Percentiles rank a stretch among this genome's conserved stretches.
Conservation (phyloP, 2,329 filamentous ascomycete genomes). For the Blumeriella jaapii region DNA sequence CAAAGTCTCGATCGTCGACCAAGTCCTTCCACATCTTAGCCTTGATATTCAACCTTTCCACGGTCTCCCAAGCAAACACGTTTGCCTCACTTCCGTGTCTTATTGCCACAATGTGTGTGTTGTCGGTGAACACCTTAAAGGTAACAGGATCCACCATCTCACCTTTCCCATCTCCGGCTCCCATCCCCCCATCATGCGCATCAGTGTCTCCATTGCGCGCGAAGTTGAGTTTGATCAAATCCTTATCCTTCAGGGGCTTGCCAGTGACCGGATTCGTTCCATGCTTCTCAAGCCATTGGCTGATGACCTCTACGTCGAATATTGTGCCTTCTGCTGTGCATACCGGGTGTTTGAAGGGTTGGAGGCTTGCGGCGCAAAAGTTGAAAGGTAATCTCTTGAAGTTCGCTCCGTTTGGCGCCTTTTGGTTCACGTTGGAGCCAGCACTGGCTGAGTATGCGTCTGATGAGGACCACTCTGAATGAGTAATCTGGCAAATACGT, state of each 20-base stretch:
- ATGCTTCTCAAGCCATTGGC: conserved; percentile 89
- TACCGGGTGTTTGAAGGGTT: conserved; percentile 89
- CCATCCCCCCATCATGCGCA: conserved; percentile 33
- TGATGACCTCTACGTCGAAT: conserved; percentile 90
- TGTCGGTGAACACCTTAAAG: conserved; percentile 95
- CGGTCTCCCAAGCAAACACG: conserved; percentile 91
- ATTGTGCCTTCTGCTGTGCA: conserved; percentile 81
- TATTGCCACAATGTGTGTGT: conserved; percentile 90
- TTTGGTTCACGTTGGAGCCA: conserved; percentile 54
- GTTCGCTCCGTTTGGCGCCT: conserved; percentile 44
- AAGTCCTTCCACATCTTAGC: conserved; percentile 91
- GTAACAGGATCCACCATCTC: conserved; percentile 95
- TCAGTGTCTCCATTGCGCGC: conserved; percentile 71
- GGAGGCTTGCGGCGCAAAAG: conserved; percentile 91
- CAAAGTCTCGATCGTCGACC: conserved; percentile 77
- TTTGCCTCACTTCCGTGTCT: conserved; percentile 74
- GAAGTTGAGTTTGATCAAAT: conserved; percentile 86
- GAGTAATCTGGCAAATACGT: conserved; percentile 58
- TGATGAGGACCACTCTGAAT: conserved; percentile 91
- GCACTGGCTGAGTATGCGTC: conserved; percentile 79
- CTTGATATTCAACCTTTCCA: conserved; percentile 93
- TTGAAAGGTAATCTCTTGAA: conserved; percentile 95
- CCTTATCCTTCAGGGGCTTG: conserved; percentile 62
- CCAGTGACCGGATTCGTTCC: conserved; percentile 86
- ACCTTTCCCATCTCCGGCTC: conserved; percentile 46